Evolutionary conservation across 1,139 yeast species (phyloP), one percentile per base, ranked within the genome.

Genomic region (Yamadazyma dendronema): DNA sequence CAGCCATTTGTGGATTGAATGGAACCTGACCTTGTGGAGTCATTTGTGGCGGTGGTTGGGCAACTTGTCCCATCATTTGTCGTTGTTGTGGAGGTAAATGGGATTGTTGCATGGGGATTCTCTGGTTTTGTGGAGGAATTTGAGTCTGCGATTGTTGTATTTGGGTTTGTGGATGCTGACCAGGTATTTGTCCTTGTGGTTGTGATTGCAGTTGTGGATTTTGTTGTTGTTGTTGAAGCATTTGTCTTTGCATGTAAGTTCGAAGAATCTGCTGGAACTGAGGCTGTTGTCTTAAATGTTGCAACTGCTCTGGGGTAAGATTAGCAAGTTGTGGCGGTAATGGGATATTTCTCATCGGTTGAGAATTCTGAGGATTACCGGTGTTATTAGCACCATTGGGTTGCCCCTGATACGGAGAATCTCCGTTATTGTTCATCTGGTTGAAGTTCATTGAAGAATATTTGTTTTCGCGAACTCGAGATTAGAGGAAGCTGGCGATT

Each of bases 231-330:
- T 36, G 56, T 15, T 31, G 34, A 14, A 30, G 47, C 51, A 53
- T 74, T 52, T 57, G 79, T 49, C 61, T 49, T 40, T 66, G 72
- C 44, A 62, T 45, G 42, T 63, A 65, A 37, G 60, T 61, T 28
- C 67, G 54, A 55, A 70, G 59, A 37, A 67, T 58, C 27, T 60
- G 65, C 42, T 65, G 73, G 44, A 67, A 69, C 43, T 68, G 75
- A 3, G 75, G 76, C 47, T 74, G 75, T 50, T 56, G 62, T 39
- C 73, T 69, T 47, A 75, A 61, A 42, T 74, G 70, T 43, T 73
- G 74, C 28, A 72, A 63, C 39, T 72, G 76, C 45, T 71, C 72
- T 9, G 75, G 72, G 17, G 68, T 57, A 35, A 69, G 52, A 36
- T 70, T 67, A 19, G 72, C 65, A 30, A 65, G 56, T 50, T 63